A percentile compares a stretch with the other conserved stretches of the same genome.
Conservation (phyloP, 2,329 filamentous ascomycete species). For the Colletotrichum theobromicola region DNA sequence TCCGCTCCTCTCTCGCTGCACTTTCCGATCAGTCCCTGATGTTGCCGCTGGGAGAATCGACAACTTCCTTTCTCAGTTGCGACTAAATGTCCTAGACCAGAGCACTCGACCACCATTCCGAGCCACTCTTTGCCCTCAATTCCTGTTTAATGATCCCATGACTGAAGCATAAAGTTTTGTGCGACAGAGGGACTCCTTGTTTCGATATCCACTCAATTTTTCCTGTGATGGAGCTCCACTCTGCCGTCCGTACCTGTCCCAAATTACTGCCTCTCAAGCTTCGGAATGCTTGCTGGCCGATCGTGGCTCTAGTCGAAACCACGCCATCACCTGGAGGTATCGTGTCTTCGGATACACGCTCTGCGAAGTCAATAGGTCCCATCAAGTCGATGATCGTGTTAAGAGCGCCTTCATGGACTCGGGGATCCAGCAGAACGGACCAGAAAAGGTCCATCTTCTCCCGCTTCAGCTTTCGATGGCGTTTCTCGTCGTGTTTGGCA, state of each 20-base stretch:
- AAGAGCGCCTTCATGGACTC: fast-evolving
- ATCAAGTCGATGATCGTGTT: fast-evolving
- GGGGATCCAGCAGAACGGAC: fast-evolving
- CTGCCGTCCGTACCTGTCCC: no score
- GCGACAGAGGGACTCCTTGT: neutral
- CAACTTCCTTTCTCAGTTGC: no score
- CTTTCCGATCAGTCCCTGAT: no score
- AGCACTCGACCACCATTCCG: no score
- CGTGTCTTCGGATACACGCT: fast-evolving
- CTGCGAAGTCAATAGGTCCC: neutral
- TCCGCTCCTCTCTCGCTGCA: no score
- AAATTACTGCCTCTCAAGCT: no score
- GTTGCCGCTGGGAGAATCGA: no score
- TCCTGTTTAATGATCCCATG: fast-evolving
- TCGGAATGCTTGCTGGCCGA: fast-evolving
- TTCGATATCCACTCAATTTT: neutral
- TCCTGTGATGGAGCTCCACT: no score
- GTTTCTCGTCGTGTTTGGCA: neutral
- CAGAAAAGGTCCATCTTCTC: neutral
- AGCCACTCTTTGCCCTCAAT: no score
- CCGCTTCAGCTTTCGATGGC: neutral
- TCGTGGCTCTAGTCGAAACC: neutral
- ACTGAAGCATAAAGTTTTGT: neutral
- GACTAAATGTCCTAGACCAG: no score
- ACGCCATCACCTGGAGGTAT: fast-evolving